Evolutionary conservation across 768 basidiomycete genomes (phyloP), one percentile per base, ranked within the genome.

Genomic region (Xerocomellus intermedius): DNA sequence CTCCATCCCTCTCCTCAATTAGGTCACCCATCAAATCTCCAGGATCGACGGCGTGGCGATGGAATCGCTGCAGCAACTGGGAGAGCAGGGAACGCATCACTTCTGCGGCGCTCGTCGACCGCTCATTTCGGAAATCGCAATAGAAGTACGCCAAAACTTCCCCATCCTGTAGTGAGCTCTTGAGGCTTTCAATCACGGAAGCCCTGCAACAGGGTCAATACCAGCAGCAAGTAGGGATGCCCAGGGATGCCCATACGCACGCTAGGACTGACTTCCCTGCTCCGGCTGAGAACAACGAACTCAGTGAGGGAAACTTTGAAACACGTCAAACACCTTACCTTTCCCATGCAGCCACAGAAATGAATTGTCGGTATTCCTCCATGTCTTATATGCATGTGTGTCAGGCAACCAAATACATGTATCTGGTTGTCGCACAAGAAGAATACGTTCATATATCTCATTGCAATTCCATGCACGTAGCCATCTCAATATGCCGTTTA

Each of bases 111-210:
- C 19, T 52, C 26, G 42, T 64, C 1, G 55, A 48, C 17, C 45
- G 50, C 21, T 58, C 55, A 1, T 28, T 48, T 21, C 56, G 60
- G 10, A 65, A 68, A 42, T 66, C 53, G 3, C 63, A 66, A 6
- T 68, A 66, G 16, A 66, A 63, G n/a, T 47, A 60, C 4, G 17
- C 28, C 12, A 65, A 21, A 1, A 47, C 6, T 8, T 60, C 51
- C 10, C 32, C 54, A 13, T 53, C 53, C 2, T 36, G 12, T 4
- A 49, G 28, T 0, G 30, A 19, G 4, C 4, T 17, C 8, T 26
- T 36, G 17, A 59, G 42, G 33, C 21, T 12, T 0, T 60, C 47
- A 17, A 67, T 64, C 16, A 64, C 56, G 2, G 45, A 61, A 24
- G 66, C 39, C 1, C 62, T 63, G 14, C 9, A 14, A 28, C 3